Conservation (phyloP, 2,329 filamentous ascomycete genomes). For the Hymenoscyphus fraxineus region DNA sequence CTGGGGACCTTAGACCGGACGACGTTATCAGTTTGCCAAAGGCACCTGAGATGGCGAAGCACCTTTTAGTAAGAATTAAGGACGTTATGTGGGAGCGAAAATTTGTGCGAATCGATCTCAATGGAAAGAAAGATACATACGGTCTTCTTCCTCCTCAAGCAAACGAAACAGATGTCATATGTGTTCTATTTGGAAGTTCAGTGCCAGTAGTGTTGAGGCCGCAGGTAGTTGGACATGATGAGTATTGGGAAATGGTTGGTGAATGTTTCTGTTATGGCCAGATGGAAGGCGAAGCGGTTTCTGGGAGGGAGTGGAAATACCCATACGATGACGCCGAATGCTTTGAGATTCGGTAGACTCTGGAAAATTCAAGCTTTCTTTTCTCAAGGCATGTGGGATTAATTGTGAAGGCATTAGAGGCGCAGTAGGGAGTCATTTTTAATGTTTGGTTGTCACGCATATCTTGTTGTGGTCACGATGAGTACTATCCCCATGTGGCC, state of each 20-base stretch:
- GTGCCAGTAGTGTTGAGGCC: not conserved
- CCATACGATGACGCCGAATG: not conserved
- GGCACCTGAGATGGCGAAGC: not conserved
- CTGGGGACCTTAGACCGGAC: not conserved
- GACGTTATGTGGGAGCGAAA: not conserved
- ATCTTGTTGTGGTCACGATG: not conserved
- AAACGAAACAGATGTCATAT: not conserved
- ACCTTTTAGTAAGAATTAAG: not conserved
- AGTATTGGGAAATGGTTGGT: not conserved
- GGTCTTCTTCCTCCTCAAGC: not conserved
- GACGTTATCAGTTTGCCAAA: not conserved
- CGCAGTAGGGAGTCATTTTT: not conserved
- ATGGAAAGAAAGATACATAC: not conserved
- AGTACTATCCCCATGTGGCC: not conserved
- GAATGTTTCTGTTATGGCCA: slow-evolving; percentile 28
- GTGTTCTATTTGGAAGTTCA: not conserved
- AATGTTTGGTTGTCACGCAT: not conserved
- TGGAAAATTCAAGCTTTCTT: not conserved
- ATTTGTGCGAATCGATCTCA: not conserved
- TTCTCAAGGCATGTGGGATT: not conserved
- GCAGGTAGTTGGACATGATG: not conserved
- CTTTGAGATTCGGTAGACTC: not conserved
- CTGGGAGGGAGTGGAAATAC: not conserved
- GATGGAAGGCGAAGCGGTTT: slow-evolving; percentile 27
- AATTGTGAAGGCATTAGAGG: not conserved